phyloP scores from a whole-genome alignment of 1,139 yeast species.

The Suhomyces wounanorum region DNA sequence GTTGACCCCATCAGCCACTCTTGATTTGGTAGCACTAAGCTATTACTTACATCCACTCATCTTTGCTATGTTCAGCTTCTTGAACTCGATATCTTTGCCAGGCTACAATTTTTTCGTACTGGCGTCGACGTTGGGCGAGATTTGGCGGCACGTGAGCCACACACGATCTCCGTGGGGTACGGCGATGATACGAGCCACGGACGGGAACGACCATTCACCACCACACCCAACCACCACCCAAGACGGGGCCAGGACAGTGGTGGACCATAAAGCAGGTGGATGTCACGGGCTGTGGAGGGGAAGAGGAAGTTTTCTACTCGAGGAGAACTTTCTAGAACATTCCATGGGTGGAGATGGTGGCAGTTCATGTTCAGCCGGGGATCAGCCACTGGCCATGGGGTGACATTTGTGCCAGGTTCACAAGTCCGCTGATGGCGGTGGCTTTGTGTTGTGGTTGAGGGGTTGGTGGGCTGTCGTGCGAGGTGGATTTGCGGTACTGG shows the following conservation, averaged over 20 bases:
- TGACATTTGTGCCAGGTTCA: not conserved
- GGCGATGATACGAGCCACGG: conserved; percentile 5
- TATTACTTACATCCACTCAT: conserved; percentile 33
- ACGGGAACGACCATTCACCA: not conserved
- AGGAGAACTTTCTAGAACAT: not conserved
- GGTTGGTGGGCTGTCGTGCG: not conserved
- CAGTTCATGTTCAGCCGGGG: not conserved
- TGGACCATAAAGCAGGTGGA: no score
- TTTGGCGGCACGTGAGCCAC: not conserved
- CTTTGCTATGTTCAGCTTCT: conserved; percentile 5
- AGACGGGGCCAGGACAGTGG: no score
- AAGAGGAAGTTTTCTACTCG: no score
- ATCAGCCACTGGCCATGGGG: not conserved
- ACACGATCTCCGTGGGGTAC: conserved; percentile 1
- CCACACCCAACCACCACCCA: no score
- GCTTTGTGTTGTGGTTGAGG: not conserved
- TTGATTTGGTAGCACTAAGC: not conserved
- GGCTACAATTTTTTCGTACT: conserved; percentile 9
- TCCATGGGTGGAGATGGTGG: not conserved
- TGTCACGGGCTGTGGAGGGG: no score
- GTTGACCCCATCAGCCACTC: not conserved
- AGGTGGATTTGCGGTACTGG: not conserved
- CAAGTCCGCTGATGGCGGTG: not conserved
- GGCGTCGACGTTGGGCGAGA: conserved; percentile 12
- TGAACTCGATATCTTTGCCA: conserved; percentile 7